A percentile compares a stretch with the other conserved stretches of the same genome.
Conservation (phyloP, 805 yeast species). For the Candida morakotiae region DNA sequence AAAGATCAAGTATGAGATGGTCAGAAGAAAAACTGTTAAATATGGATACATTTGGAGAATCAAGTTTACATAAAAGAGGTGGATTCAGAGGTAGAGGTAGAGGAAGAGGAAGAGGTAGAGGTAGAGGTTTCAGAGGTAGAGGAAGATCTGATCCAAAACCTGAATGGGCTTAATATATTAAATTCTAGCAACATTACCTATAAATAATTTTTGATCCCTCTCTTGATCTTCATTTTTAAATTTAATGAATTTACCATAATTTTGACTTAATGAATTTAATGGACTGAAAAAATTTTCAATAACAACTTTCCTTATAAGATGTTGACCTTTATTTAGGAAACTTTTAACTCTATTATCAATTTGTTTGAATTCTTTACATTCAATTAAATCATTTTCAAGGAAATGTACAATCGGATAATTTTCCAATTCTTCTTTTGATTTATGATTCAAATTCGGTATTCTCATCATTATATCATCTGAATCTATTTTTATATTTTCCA, state of each 20-base stretch:
- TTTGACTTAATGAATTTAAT: conserved; percentile 18
- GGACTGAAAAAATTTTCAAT: conserved; percentile 26
- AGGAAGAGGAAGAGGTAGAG: conserved; percentile 18
- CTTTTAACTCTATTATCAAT: conserved; percentile 15
- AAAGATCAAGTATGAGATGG: conserved; percentile 55
- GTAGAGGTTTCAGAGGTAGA: conserved; percentile 14
- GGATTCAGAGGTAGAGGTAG: conserved; percentile 50
- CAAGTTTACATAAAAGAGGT: conserved; percentile 44
- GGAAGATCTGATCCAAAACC: conserved; percentile 15
- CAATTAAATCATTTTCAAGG: conserved; percentile 25
- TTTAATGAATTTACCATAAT: conserved; percentile 17
- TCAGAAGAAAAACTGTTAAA: conserved; percentile 69
- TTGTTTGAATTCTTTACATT: conserved; percentile 17
- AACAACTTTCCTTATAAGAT: conserved; percentile 15
- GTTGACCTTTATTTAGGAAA: conserved; percentile 10
- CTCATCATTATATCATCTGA: conserved; percentile 15
- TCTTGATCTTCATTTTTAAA: conserved; percentile 19
- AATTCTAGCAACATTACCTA: conserved; percentile 24
- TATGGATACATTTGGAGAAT: conserved; percentile 80
- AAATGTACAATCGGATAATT: conserved; percentile 23
- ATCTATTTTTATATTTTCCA: conserved; percentile 32
- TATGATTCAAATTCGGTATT: conserved; percentile 14
- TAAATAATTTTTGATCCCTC: conserved; percentile 18
- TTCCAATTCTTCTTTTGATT: conserved; percentile 1
- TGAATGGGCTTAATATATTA: conserved; percentile 24